Conservation (phyloP, 2,329 filamentous ascomycete species). For the Curvularia eragrostidis region DNA sequence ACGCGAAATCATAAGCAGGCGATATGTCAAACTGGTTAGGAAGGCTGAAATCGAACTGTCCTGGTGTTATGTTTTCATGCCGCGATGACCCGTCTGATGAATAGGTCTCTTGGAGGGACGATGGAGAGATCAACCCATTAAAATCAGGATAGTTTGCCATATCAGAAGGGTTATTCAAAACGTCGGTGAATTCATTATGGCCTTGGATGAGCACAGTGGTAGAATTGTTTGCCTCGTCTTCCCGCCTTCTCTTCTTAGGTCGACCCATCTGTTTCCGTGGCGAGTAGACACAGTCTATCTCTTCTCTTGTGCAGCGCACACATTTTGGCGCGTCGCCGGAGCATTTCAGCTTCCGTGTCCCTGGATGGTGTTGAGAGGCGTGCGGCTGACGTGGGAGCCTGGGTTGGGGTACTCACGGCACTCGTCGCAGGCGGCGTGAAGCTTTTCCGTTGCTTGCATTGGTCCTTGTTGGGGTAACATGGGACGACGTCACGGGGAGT, state of each 20-base stretch:
- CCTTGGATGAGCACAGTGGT: conserved; percentile 1
- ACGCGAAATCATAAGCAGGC: conserved; percentile 21
- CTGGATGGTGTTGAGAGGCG: conserved; percentile 34
- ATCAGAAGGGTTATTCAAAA: conserved; percentile 8
- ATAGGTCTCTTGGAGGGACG: conserved; percentile 14
- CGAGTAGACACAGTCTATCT: conserved; percentile 55
- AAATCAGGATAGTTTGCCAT: conserved; percentile 18
- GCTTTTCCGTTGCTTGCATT: conserved; percentile 29
- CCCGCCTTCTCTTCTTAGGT: conserved; percentile 56
- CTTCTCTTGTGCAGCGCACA: conserved; percentile 52
- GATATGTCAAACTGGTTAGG: conserved; percentile 10
- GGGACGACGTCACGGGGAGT: neutral
- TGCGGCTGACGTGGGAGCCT: conserved; percentile 4
- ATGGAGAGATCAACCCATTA: conserved; percentile 22
- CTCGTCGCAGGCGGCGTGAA: conserved; percentile 47
- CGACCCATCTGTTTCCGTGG: conserved; percentile 59
- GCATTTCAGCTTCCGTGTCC: conserved; percentile 59
- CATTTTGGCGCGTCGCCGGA: conserved; percentile 53
- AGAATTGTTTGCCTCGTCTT: conserved; percentile 27
- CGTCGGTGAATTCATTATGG: conserved; percentile 5
- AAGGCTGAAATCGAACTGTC: conserved; percentile 16
- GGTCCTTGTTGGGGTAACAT: conserved; percentile 22
- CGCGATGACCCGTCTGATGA: conserved; percentile 6
- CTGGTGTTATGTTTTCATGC: conserved; percentile 10
- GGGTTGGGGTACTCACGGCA: conserved; percentile 38